Base-by-base conservation (phyloP, 2,329 filamentous ascomycete genomes). In the Apiospora phragmitis region DNA sequence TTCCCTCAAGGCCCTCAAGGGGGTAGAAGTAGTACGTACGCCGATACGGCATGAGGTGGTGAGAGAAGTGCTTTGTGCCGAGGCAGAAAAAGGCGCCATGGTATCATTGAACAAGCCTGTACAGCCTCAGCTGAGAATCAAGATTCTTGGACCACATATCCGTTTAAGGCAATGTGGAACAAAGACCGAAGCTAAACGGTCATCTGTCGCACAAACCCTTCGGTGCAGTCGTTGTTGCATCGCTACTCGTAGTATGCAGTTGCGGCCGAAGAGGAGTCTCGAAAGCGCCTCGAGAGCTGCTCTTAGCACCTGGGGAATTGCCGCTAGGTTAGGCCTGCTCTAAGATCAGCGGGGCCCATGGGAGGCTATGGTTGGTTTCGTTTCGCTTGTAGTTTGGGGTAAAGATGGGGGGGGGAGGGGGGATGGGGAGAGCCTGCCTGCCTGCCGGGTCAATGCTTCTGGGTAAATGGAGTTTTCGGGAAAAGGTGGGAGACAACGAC, bases 111-210 rank as follows among this genome's bases (percentile, higher is more conserved):
- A n/a, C 21, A 24, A 38, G 32, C 35, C 29, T 18, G 14, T 38
- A 29, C 55, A 62, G 55, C 55, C 55, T 62, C 55, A 62, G 55
- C 55, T 62, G 55, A 62, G 55, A n/a, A n/a, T n/a, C n/a, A n/a
- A n/a, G n/a, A n/a, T n/a, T n/a, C n/a, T n/a, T n/a, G n/a, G 55
- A 38, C 24, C 32, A n/a, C 32, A 7, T 38, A 38, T 32, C 55
- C 2, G 55, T 38, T 38, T 38, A 35, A 38, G 18, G 55, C 7
- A 38, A 18, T 21, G 4, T 18, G 32, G 55, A 38, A 55, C n/a
- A 24, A 38, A 38, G 55, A 16, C 55, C 55, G 32, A 38, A 38
- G 29, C 18, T 62, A 62, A 62, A 62, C 32, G 55, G 18, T 24
- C 32, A 62, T 35, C 29, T 62, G 55, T 11, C 32, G 32, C 55